These are phyloP conservation scores for Alternaria triticina DNA, from an alignment of 2,329 filamentous ascomycete genomes.

Conservation along the genomic window DNA sequence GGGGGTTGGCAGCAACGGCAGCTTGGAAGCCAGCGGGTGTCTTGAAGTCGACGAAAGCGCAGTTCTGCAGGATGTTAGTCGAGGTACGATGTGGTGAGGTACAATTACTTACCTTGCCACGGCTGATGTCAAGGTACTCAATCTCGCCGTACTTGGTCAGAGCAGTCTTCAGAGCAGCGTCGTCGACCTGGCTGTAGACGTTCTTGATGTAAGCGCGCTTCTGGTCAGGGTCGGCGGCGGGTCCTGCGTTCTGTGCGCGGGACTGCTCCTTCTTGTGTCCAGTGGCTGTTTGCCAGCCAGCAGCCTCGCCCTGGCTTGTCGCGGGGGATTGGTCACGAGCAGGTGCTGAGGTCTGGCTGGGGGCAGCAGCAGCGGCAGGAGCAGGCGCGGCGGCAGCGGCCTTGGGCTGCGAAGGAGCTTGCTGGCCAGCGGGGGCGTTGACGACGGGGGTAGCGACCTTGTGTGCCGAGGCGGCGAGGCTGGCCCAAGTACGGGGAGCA, in stretches of 20 bases:
- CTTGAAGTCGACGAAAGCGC: constrained; percentile 94
- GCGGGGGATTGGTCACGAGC: constrained; percentile 47
- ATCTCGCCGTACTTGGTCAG: constrained; percentile 73
- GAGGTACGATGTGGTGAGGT: neutral
- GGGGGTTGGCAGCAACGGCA: constrained; percentile 83
- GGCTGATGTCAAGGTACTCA: constrained; percentile 68
- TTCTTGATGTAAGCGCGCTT: constrained; percentile 94
- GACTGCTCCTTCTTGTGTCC: constrained; percentile 85
- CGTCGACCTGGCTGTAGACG: constrained; percentile 85
- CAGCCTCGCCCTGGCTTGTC: constrained; percentile 60
- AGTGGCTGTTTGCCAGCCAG: constrained; percentile 85
- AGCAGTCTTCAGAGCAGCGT: constrained; percentile 71
- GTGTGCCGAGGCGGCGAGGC: constrained; percentile 63
- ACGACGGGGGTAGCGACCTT: constrained; percentile 53
- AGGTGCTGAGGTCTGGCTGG: constrained; percentile 41
- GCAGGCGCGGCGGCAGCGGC: constrained; percentile 41
- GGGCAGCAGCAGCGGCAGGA: constrained; percentile 26
- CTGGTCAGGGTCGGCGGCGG: constrained; percentile 71
- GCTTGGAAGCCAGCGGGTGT: constrained; percentile 80
- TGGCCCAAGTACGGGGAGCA: constrained; percentile 74
- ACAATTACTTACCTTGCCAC: constrained; percentile 71
- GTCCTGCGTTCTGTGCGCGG: constrained; percentile 70
- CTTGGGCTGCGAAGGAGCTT: constrained; percentile 44
- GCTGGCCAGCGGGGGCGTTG: constrained; percentile 42
- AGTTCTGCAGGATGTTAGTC: constrained; percentile 69